A percentile compares a stretch with the other conserved stretches of the same genome.
These are phyloP conservation scores for Jackrogersella multiformis DNA, from an alignment of 495 filamentous ascomycete genomes.

Conservation along the genomic window DNA sequence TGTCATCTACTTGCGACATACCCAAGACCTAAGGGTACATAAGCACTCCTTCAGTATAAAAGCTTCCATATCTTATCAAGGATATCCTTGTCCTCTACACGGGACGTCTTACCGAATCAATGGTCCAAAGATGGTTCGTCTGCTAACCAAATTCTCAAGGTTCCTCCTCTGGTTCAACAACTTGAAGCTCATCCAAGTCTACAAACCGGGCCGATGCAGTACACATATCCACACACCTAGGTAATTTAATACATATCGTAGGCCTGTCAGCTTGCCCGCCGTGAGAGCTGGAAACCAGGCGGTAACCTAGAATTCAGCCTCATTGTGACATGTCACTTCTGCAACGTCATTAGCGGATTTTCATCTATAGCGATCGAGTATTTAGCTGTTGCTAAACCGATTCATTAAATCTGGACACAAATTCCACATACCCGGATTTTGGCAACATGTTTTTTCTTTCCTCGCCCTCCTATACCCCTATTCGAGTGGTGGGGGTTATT, in stretches of 20 bases:
- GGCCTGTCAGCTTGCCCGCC: not conserved
- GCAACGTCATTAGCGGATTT: not conserved
- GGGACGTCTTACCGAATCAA: conserved; percentile 26
- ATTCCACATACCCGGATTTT: not conserved
- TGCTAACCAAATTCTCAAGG: not conserved
- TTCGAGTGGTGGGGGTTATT: not conserved
- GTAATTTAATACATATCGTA: conserved; percentile 2
- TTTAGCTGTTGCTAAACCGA: conserved; percentile 1
- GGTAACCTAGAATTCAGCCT: conserved; percentile 20
- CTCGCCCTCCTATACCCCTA: not conserved
- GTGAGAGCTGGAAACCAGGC: conserved; percentile 1
- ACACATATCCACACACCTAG: no score
- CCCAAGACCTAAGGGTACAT: conserved; percentile 8
- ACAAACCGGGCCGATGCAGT: conserved; percentile 31
- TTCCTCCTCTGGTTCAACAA: conserved; percentile 8
- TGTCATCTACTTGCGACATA: conserved; percentile 32
- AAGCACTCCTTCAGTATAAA: not conserved
- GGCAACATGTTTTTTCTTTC: not conserved
- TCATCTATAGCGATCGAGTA: not conserved
- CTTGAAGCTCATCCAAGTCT: conserved; percentile 13
- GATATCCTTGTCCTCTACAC: conserved; percentile 13
- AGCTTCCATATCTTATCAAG: conserved; percentile 1
- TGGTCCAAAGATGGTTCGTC: conserved; percentile 12
- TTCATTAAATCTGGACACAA: not conserved
- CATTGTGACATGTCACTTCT: conserved; percentile 20